Conservation (phyloP, 2,329 filamentous ascomycete species). For the Colletotrichum lentis region DNA sequence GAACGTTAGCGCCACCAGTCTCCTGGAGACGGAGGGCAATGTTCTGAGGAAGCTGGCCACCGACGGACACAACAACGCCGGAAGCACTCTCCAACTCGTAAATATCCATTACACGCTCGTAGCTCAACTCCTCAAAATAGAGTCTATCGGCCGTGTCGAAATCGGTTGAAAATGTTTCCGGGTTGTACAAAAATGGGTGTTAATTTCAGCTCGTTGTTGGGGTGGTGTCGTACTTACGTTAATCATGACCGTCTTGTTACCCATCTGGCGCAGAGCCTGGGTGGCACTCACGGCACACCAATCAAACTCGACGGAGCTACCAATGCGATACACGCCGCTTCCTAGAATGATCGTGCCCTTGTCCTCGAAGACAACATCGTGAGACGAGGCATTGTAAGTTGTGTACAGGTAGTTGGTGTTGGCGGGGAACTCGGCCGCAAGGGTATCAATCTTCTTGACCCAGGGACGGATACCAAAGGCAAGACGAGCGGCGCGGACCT, state of each 20-base stretch:
- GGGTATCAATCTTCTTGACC: conserved; percentile 98
- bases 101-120: conserved; percentile 98
- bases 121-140: conserved; percentile 96
- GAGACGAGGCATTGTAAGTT: conserved; percentile 93
- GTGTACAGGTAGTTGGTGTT: conserved; percentile 97
- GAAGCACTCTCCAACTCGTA: conserved; percentile 88
- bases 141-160: conserved; percentile 89
- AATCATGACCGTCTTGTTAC: conserved; percentile 98
- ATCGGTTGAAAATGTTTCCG: conserved; percentile 81
- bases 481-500: conserved; percentile 85
- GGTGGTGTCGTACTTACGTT: conserved; percentile 64
- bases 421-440: conserved; percentile 95
- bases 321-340: conserved; percentile 96
- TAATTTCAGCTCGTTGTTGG: conserved; percentile 15
- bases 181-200: conserved; percentile 64
- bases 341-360: conserved; percentile 89
- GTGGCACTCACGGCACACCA: conserved; percentile 97
- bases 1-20: conserved; percentile 84
- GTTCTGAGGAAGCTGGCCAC: conserved; percentile 96
- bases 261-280: conserved; percentile 81
- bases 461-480: conserved; percentile 90
- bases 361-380: conserved; percentile 94
- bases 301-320: conserved; percentile 97
- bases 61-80: conserved; percentile 93
- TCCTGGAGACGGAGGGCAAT: conserved; percentile 95